Conservation (phyloP, 257 asterid genomes). For the Nicotiana obtusifolia region DNA sequence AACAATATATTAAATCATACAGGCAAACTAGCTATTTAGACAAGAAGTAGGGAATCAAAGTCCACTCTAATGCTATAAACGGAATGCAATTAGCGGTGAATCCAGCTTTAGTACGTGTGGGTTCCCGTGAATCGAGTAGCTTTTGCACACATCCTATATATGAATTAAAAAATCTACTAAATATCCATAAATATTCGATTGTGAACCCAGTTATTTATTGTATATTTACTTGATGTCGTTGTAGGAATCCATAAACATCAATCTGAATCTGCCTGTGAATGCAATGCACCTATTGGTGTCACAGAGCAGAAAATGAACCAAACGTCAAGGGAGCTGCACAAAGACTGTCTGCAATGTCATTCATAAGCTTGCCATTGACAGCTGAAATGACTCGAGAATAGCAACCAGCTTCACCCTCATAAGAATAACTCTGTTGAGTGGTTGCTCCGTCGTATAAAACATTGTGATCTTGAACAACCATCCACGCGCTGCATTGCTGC, state of each 20-base stretch:
- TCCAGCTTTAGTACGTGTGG: too few species aligned
- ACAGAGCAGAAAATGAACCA: slow-evolving; percentile 7
- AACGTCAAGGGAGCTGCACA: slow-evolving; percentile 27
- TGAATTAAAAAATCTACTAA: too few species aligned
- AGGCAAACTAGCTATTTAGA: neutral
- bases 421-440: slow-evolving; percentile 36
- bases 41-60: neutral
- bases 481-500: slow-evolving; percentile 56
- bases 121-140: too few species aligned
- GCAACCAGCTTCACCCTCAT: slow-evolving; percentile 34
- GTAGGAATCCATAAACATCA: too few species aligned
- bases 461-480: slow-evolving; percentile 47
- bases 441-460: slow-evolving; percentile 54
- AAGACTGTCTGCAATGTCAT: slow-evolving; percentile 25
- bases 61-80: neutral
- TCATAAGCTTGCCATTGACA: slow-evolving; percentile 32
- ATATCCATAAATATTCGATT: too few species aligned
- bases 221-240: too few species aligned
- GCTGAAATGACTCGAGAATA: slow-evolving; percentile 41
- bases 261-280: fast-evolving
- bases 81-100: neutral
- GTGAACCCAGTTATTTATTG: too few species aligned
- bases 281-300: neutral
- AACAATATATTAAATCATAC: neutral
- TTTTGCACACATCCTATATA: too few species aligned